Percentiles rank a stretch among this genome's conserved stretches.
These are phyloP conservation scores for Pyricularia sp. DNA, from an alignment of 2,329 filamentous ascomycete species.

Conservation along the genomic window DNA sequence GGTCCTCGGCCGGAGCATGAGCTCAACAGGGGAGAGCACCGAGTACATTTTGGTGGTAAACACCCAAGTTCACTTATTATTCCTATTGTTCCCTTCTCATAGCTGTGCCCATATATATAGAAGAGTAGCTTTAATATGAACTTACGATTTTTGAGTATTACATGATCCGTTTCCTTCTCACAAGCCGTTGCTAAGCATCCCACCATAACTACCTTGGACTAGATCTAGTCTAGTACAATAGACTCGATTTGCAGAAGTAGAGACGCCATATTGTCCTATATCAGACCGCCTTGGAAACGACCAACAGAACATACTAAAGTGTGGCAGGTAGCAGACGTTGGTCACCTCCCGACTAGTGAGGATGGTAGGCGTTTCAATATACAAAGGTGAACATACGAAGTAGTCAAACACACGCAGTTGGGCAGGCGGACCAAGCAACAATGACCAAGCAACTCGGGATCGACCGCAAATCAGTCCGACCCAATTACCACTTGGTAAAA, in stretches of 20 bases:
- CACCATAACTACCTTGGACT: no score
- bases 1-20: conserved; percentile 27
- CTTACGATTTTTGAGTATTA: background rate
- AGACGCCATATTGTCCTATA: no score
- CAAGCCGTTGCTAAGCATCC: no score
- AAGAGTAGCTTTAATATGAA: background rate
- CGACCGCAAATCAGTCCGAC: background rate
- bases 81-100: conserved; percentile 17
- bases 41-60: conserved; percentile 25
- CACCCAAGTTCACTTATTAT: conserved; percentile 27
- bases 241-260: no score
- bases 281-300: no score
- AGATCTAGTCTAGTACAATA: no score
- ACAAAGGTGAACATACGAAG: no score
- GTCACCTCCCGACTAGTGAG: no score
- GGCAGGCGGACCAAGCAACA: background rate
- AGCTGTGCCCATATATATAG: background rate
- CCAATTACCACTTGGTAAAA: background rate
- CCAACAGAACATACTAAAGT: no score
- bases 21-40: conserved; percentile 27
- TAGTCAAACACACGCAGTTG: background rate
- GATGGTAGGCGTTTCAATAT: no score
- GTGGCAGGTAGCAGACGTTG: no score
- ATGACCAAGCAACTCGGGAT: background rate
- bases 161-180: background rate